phyloP scores from a whole-genome alignment of 2,329 filamentous ascomycete genomes.

The Stachybotrys elegans region DNA sequence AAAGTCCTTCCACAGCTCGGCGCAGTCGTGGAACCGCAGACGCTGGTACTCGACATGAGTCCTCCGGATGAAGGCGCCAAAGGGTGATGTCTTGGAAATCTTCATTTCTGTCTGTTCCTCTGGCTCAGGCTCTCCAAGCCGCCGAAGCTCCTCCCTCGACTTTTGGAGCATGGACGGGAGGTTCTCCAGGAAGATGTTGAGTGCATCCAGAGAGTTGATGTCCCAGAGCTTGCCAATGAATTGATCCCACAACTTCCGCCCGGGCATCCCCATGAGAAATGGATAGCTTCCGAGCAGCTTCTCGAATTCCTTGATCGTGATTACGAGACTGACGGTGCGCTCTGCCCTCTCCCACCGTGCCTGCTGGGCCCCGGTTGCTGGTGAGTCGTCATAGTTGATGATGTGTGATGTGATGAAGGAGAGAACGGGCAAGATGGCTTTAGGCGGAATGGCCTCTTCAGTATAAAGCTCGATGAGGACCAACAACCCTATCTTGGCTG shows the following conservation, averaged over 20 bases:
- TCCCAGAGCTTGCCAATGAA: conserved; percentile 79
- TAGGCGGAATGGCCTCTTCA: conserved; percentile 61
- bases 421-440: conserved; percentile 68
- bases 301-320: conserved; percentile 55
- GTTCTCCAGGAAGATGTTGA: conserved; percentile 70
- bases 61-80: conserved; percentile 76
- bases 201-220: conserved; percentile 72
- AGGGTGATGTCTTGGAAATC: conserved; percentile 68
- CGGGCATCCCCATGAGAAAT: conserved; percentile 57
- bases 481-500: conserved; percentile 79
- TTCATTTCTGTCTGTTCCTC: conserved; percentile 50
- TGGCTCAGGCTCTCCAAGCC: conserved; percentile 43
- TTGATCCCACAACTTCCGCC: conserved; percentile 80
- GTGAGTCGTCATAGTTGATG: conserved; percentile 40
- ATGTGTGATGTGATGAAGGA: conserved; percentile 74
- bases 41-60: conserved; percentile 74
- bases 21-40: conserved; percentile 73
- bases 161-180: conserved; percentile 55
- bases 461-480: conserved; percentile 78
- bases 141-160: conserved; percentile 55
- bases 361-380: conserved; percentile 17
- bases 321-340: conserved; percentile 44
- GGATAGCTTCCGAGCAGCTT: conserved; percentile 47
- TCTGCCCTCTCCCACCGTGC: conserved; percentile 44
- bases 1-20: conserved; percentile 77